These are phyloP conservation scores for Alternaria dauci DNA, from an alignment of 2,329 filamentous ascomycete genomes.

Conservation along the genomic window DNA sequence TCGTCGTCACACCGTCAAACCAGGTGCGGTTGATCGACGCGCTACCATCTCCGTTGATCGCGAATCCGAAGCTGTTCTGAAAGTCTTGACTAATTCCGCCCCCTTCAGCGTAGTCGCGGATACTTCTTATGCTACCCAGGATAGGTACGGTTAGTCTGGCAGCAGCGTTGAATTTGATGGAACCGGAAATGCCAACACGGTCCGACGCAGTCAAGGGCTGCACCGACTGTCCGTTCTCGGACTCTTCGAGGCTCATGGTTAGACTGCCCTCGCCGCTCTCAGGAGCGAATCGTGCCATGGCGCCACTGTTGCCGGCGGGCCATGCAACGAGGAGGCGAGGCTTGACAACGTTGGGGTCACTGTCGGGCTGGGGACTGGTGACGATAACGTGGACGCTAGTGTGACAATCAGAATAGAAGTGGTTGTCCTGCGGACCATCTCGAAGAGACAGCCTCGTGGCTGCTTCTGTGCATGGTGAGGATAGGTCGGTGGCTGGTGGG, in stretches of 20 bases:
- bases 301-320: constrained; percentile 71
- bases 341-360: constrained; percentile 63
- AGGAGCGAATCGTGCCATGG: constrained; percentile 65
- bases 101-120: constrained; percentile 70
- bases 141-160: constrained; percentile 65
- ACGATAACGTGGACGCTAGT: constrained; percentile 67
- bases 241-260: constrained; percentile 62
- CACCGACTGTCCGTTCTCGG: constrained; percentile 55
- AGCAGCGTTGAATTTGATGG: constrained; percentile 66
- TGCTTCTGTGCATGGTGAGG: constrained; percentile 17
- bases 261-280: constrained; percentile 64
- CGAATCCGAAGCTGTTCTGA: constrained; percentile 62
- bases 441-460: constrained; percentile 55
- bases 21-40: constrained; percentile 63
- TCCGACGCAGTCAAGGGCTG: constrained; percentile 55
- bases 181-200: constrained; percentile 62
- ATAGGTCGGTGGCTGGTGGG: neutral
- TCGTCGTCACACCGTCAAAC: constrained; percentile 69
- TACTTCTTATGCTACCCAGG: constrained; percentile 68
- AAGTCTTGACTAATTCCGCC: constrained; percentile 61
- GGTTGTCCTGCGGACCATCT: constrained; percentile 69
- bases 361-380: constrained; percentile 64
- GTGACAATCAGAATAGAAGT: constrained; percentile 72
- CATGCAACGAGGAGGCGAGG: constrained; percentile 68
- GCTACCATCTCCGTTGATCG: constrained; percentile 52